Percentiles rank a stretch among this genome's conserved stretches.
phyloP scores from a whole-genome alignment of 2,329 filamentous ascomycete species.

The Coniella lustricola region DNA sequence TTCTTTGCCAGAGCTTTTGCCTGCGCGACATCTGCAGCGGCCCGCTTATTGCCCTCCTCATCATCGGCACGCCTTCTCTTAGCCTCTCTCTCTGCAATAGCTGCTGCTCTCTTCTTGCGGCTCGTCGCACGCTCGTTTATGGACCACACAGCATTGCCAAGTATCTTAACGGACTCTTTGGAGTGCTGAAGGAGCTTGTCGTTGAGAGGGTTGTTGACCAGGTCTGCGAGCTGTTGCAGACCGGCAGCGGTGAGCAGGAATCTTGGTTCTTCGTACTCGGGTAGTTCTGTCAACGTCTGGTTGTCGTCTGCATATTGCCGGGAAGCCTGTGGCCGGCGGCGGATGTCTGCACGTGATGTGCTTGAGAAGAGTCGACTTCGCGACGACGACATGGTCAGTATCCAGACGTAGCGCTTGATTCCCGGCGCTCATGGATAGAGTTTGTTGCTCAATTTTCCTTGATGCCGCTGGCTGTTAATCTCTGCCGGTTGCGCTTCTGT shows the following conservation, averaged over 20 bases:
- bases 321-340: conserved; percentile 15
- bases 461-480: too few species aligned
- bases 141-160: conserved; percentile 39
- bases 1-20: conserved; percentile 17
- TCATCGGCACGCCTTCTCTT: neutral
- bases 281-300: conserved; percentile 28
- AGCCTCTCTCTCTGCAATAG: neutral
- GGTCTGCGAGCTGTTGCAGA: conserved; percentile 33
- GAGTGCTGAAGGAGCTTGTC: conserved; percentile 40
- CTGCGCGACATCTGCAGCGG: neutral
- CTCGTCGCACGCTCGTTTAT: conserved; percentile 39
- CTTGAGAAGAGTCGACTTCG: neutral
- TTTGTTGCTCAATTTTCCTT: too few species aligned
- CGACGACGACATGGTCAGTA: neutral
- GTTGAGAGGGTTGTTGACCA: conserved; percentile 35
- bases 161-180: conserved; percentile 34
- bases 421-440: too few species aligned
- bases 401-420: too few species aligned
- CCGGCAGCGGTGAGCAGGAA: conserved; percentile 36
- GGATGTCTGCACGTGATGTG: conserved; percentile 16
- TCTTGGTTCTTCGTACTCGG: conserved; percentile 42
- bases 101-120: conserved; percentile 16
- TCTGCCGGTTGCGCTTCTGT: too few species aligned
- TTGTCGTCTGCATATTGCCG: neutral
- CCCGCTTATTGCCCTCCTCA: neutral